These are phyloP conservation scores for Cunninghamia lanceolata DNA, from an alignment of 75 land plant genomes.

Conservation along the genomic window DNA sequence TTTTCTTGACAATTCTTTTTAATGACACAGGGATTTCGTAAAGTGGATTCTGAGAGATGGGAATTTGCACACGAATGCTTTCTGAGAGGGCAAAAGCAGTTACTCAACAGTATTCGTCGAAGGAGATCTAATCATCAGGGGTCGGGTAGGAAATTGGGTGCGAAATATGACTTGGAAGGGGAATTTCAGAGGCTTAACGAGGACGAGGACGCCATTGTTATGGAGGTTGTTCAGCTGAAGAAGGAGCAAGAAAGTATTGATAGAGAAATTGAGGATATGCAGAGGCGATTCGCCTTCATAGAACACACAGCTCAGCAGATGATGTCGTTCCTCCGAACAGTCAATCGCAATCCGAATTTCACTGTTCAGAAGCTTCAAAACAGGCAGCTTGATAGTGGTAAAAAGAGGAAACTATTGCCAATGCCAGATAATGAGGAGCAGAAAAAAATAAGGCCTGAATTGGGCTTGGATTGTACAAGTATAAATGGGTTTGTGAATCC, in stretches of 20 bases:
- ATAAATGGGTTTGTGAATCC: not conserved
- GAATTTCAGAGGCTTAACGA: slow-evolving; percentile 30
- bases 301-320: slow-evolving; percentile 60
- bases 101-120: no score
- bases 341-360: slow-evolving; percentile 43
- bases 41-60: no score
- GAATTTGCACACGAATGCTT: no score
- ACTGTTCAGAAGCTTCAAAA: slow-evolving; percentile 15
- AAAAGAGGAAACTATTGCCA: not conserved
- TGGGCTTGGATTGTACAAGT: not conserved
- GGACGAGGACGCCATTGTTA: slow-evolving; percentile 20
- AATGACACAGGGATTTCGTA: no score
- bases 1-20: no score
- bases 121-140: not conserved
- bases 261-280: slow-evolving; percentile 33
- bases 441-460: no score
- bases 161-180: slow-evolving; percentile 16
- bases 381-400: not conserved
- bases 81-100: no score
- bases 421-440: no score
- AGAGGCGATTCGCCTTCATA: slow-evolving; percentile 40
- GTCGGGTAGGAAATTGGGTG: not conserved
- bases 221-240: slow-evolving; percentile 36
- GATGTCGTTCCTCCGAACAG: slow-evolving; percentile 51
- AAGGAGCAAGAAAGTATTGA: slow-evolving; percentile 44